Base-by-base conservation (phyloP, 2,329 filamentous ascomycete genomes). In the Leptographium flavum region DNA sequence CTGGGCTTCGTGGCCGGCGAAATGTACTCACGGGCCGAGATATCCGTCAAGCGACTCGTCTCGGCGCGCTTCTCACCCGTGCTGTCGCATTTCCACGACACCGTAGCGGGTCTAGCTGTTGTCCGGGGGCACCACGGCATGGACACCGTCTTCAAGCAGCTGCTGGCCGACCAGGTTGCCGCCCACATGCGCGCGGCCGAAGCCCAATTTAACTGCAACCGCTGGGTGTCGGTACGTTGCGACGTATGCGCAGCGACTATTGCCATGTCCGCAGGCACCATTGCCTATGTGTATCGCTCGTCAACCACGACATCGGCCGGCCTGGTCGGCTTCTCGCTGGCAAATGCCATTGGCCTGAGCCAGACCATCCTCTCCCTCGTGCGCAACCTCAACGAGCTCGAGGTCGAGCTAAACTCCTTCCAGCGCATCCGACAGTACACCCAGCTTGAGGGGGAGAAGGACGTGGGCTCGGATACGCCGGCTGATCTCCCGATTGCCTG, bases 221-320 rank as follows among this genome's bases (percentile, higher is more conserved):
- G 88, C 65, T 95, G 88, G 88, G 77, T 95, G 32, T 81, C 87
- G 4, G 82, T 94, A 62, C 76, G 88, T 45, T 84, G 92, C 9
- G 88, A 95, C 59, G 69, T 88, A 46, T 76, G 88, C 30, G 88
- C 87, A 52, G 86, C 90, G 48, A 60, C 93, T 43, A 87, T 95
- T 0, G 78, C 87, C 2, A 94, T 94, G 69, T 90, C 87, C 56
- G 83, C 87, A 1, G 88, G 86, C 31, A 90, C 79, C 54, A 73
- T 88, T 28, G 43, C 43, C 43, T 45, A 25, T 21, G n/a, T n/a
- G n/a, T 21, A n/a, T 23, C 21, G 27, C 23, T 4, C 17, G 63
- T 11, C 5, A 8, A 22, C 19, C 35, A 23, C 5, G 11, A 13
- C 35, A 2, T 6, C 10, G 10, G 69, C 72, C 31, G 71, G 72